Base-by-base conservation (phyloP, 345 rosid genomes). In the Pistacia vera region DNA sequence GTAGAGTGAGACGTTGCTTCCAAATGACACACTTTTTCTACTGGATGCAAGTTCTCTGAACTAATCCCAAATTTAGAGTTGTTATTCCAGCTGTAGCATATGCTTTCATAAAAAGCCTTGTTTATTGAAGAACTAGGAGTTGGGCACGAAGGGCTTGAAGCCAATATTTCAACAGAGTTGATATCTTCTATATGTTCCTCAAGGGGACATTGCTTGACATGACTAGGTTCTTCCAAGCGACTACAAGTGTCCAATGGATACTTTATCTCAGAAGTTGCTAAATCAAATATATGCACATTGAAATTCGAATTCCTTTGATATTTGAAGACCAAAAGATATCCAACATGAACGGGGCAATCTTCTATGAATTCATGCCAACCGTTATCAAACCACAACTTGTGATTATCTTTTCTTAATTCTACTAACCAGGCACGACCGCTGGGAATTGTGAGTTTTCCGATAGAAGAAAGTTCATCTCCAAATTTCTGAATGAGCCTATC, bases 281-380 rank as follows among this genome's bases (percentile, higher is more conserved):
- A 68, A 75, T 84, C 75, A 73, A 61, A 87, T 38, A 85, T 49
- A 55, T 75, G 62, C 11, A 82, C 83, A 44, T 71, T 46, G 59
- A 86, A 86, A 71, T 56, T 65, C 8, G 87, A 84, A 55, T 73
- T 65, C 62, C 85, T 85, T 73, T 71, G 83, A 51, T 87, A 84
- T 63, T 66, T 69, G 52, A 87, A 84, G 70, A 83, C 58, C 81
- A 87, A 36, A 68, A 84, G 71, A 76, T 78, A 60, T 3, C 88
- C 90, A 44, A 49, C 46, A 36, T 54, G 28, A 55, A 86, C 72
- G 48, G 87, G 78, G 67, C 72, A 77, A 74, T 22, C 68, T 22
- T 73, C 76, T 4, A 72, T 13, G 46, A 84, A 86, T 52, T 78
- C 80, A 36, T 77, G 68, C 88, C 90, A 84, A 28, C 88, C 33